These are phyloP conservation scores for Phytopythium sindhum DNA, from an alignment of 352 stramenopile genomes.

Conservation along the genomic window DNA sequence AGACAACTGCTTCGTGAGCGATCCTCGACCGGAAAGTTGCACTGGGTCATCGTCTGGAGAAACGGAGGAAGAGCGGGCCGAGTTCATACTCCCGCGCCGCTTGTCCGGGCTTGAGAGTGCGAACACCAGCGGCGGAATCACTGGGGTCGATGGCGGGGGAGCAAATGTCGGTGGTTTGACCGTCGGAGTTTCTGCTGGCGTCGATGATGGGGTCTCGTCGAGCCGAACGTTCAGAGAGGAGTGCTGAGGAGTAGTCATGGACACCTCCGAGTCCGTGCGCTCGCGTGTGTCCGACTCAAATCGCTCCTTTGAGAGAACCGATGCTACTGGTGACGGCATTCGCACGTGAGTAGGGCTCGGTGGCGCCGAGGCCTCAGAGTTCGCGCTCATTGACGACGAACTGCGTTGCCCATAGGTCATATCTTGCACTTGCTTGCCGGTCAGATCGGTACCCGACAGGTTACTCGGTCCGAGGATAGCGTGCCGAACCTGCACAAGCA, in stretches of 20 bases:
- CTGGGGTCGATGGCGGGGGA: conserved; percentile 5
- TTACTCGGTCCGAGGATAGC: conserved; percentile 27
- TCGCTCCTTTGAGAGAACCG: neutral
- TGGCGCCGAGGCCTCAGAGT: neutral
- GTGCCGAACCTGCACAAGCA: conserved; percentile 71
- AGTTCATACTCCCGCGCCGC: conserved; percentile 1
- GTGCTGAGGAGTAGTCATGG: neutral
- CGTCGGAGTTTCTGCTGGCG: neutral
- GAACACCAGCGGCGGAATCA: conserved; percentile 11
- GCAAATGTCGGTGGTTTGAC: neutral
- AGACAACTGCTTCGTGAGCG: conserved; percentile 6
- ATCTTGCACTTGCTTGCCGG: conserved; percentile 4
- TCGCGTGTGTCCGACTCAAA: neutral
- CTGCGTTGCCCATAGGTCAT: neutral
- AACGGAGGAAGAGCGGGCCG: neutral
- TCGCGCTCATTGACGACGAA: neutral
- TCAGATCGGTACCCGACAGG: neutral
- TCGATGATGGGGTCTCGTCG: neutral
- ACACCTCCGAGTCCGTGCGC: neutral
- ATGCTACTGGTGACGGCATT: conserved; percentile 4
- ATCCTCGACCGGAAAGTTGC: neutral
- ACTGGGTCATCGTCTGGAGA: neutral
- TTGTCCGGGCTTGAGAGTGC: conserved; percentile 5
- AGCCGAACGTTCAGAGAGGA: neutral
- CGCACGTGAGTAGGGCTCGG: neutral